These are phyloP conservation scores for Cryptomeria japonica DNA, from an alignment of 75 land plant species.

Conservation along the genomic window DNA sequence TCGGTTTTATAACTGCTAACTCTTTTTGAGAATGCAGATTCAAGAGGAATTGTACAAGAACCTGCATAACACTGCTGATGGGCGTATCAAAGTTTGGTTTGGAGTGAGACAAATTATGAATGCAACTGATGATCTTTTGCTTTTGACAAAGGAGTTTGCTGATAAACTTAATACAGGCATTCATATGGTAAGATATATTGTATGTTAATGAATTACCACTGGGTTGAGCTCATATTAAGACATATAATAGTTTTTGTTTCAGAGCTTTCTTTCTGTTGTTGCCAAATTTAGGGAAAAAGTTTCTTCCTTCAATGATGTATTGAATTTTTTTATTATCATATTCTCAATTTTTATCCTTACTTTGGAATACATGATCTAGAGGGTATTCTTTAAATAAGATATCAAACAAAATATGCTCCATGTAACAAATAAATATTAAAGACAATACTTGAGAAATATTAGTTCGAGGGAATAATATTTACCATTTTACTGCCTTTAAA, in stretches of 20 bases:
- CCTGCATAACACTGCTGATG: slow-evolving; percentile 77
- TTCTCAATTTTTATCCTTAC: not conserved
- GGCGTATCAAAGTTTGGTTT: slow-evolving; percentile 89
- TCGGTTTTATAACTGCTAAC: not conserved
- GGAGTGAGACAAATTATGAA: slow-evolving; percentile 94
- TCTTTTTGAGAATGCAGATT: slow-evolving; percentile 38
- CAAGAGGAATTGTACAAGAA: slow-evolving; percentile 74
- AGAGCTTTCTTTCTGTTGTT: not conserved
- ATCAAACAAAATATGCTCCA: not conserved
- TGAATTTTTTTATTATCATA: not conserved
- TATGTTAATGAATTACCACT: not conserved
- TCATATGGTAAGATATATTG: slow-evolving; percentile 68
- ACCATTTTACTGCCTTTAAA: too few species aligned
- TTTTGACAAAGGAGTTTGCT: slow-evolving; percentile 76
- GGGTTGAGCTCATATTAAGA: not conserved
- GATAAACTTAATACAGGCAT: slow-evolving; percentile 80
- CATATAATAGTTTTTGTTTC: not conserved
- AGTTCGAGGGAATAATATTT: not conserved
- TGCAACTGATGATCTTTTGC: slow-evolving; percentile 72
- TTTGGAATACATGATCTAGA: not conserved
- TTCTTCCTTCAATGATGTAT: not conserved
- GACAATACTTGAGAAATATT: not conserved
- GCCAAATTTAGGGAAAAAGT: not conserved
- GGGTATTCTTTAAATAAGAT: not conserved
- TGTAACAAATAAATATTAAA: not conserved